A percentile compares a stretch with the other conserved stretches of the same genome.
Evolutionary conservation across 2,329 filamentous ascomycete genomes (phyloP).

Genomic region (Hypoxylon sp.): DNA sequence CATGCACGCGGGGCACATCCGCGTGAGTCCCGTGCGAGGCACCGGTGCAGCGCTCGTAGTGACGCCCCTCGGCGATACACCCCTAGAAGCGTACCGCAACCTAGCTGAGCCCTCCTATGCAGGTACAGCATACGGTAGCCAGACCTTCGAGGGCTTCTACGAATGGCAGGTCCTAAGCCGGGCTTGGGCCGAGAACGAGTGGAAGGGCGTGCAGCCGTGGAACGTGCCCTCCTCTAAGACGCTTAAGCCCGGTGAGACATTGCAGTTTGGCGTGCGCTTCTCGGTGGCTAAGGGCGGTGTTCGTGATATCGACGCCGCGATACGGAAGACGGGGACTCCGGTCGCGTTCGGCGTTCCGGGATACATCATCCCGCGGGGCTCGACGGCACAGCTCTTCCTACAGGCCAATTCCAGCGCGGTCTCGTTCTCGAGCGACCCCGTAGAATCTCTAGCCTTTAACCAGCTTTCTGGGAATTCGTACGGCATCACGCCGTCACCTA

Average conservation of each 20-base stretch:
- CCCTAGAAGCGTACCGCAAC: conserved; percentile 70
- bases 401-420: conserved; percentile 58
- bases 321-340: conserved; percentile 61
- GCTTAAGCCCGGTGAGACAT: conserved; percentile 61
- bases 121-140: conserved; percentile 63
- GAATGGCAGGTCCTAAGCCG: conserved; percentile 70
- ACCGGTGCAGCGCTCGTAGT: conserved; percentile 68
- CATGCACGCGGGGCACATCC: conserved; percentile 70
- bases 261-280: conserved; percentile 67
- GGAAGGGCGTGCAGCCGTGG: conserved; percentile 67
- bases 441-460: conserved; percentile 56
- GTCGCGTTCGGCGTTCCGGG: conserved; percentile 68
- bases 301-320: conserved; percentile 63
- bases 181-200: conserved; percentile 70
- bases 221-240: conserved; percentile 65
- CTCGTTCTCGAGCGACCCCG: conserved; percentile 59
- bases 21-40: conserved; percentile 66
- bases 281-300: conserved; percentile 61
- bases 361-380: conserved; percentile 66
- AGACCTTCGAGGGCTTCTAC: conserved; percentile 73
- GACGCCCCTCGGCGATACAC: conserved; percentile 64
- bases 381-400: conserved; percentile 63
- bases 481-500: conserved; percentile 59
- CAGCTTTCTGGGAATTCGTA: conserved; percentile 56
- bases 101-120: conserved; percentile 62